Evolutionary conservation across 1,284 basidiomycete genomes (phyloP).

Genomic region (Mixia osmundae): DNA sequence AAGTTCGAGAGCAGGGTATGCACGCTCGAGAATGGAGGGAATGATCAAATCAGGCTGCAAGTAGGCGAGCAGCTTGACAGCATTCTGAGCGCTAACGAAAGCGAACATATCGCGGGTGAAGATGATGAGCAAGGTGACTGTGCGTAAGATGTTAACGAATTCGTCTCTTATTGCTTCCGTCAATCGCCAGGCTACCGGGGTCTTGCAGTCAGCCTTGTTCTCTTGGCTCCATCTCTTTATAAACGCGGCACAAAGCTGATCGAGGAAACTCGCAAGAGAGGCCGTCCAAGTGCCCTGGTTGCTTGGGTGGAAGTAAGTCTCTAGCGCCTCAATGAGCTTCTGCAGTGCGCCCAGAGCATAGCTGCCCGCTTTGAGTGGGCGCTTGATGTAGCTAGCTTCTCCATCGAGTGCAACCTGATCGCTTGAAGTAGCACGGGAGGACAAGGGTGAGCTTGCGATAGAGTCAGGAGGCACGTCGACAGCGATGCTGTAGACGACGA

Average conservation of each 20-base stretch:
- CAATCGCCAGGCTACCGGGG: conserved; percentile 46
- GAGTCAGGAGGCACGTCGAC: conserved; percentile 38
- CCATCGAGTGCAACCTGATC: conserved; percentile 3
- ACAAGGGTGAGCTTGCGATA: neutral
- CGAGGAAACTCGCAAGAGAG: conserved; percentile 45
- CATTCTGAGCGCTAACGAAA: conserved; percentile 28
- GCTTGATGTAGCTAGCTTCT: conserved; percentile 4
- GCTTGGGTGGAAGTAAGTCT: conserved; percentile 59
- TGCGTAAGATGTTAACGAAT: conserved; percentile 60
- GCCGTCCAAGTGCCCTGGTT: conserved; percentile 27
- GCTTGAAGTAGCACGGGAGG: neutral
- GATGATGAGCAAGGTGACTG: conserved; percentile 77
- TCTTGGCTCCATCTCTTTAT: conserved; percentile 63
- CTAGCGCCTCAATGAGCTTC: conserved; percentile 71
- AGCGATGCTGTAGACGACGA: conserved; percentile 78
- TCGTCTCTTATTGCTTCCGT: conserved; percentile 58
- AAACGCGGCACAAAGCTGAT: conserved; percentile 64
- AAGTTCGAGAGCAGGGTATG: conserved; percentile 70
- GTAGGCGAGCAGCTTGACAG: conserved; percentile 46
- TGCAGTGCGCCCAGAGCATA: conserved; percentile 73
- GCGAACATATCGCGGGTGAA: conserved; percentile 51
- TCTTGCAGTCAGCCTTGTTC: conserved; percentile 51
- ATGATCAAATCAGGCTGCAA: conserved; percentile 72
- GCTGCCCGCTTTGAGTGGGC: conserved; percentile 38
- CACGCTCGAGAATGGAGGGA: conserved; percentile 76